Evolutionary conservation across 2,329 filamentous ascomycete genomes (phyloP).

Genomic region (Trichoderma atroviride): DNA sequence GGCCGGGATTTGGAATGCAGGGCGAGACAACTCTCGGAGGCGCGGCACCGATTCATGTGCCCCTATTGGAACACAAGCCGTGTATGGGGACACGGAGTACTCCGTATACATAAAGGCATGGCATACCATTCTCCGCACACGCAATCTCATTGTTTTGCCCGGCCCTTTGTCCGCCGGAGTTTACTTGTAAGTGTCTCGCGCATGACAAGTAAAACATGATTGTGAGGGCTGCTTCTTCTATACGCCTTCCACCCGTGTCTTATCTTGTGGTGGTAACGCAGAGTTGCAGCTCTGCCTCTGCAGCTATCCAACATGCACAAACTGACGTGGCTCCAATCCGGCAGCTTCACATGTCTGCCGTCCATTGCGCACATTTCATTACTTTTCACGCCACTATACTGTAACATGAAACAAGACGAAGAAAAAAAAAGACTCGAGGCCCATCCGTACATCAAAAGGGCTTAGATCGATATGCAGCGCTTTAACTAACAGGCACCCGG

Average conservation of each 20-base stretch:
- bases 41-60: slow-evolving; percentile 3
- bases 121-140: slow-evolving; percentile 8
- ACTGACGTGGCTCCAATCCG: slow-evolving; percentile 19
- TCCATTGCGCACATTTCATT: neutral
- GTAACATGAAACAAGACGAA: neutral
- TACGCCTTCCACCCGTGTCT: neutral
- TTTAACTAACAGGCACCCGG: neutral
- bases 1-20: neutral
- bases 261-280: neutral
- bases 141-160: neutral
- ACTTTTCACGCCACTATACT: slow-evolving; percentile 5
- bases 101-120: neutral
- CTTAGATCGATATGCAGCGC: neutral
- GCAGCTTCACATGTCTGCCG: neutral
- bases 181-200: neutral
- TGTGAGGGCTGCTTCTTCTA: neutral
- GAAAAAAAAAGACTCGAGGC: neutral
- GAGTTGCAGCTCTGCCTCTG: neutral
- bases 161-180: neutral
- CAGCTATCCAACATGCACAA: neutral
- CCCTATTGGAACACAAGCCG: neutral
- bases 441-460: neutral
- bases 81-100: slow-evolving; percentile 8
- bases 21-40: neutral
- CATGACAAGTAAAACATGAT: neutral